Evolutionary conservation across 2,329 filamentous ascomycete genomes (phyloP), one percentile per base, ranked within the genome.

Genomic region (Colletotrichum orbiculare): DNA sequence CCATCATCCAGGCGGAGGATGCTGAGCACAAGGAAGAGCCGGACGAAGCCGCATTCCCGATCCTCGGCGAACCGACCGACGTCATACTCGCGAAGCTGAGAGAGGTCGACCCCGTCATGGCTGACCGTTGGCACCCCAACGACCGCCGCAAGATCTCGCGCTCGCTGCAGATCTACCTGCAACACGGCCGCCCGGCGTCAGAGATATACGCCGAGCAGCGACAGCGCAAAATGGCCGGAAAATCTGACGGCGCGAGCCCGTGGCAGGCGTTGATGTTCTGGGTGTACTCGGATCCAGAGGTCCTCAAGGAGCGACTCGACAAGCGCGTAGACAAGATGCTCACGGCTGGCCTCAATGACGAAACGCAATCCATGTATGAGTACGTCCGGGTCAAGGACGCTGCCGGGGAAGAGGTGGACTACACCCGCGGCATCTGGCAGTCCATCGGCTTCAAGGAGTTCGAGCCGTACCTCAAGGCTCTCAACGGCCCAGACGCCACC

Each of bases 381-480:
- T 80, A 81, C 52, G 73, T 78, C 4, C 75, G 69, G 15, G 58
- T 71, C 2, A 73, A 73, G 15, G 68, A 74, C 0, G 73, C 79
- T 0, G 72, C 79, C 2, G 90, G 88, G 0, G 76, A 82, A 2
- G 69, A 76, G 0, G 78, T 96, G 2, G 93, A 98, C 73, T 84
- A 88, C 69, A 91, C 87, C 1, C 88, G 89, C 57, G 96, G 96
- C 0, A 96, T 99, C 47, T 99, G 95, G 94, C 91, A 97, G 57
- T 96, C 94, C 1, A 99, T 99, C 67, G 96, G 96, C 1, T 97
- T 94, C 78, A 97, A 96, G 75, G 93, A 99, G 73, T 91, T 98
- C 73, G 85, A 91, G 62, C 83, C 87, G 0, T 97, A 94, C 72
- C 79, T 94, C 33, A 71, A 79, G 2, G 84, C 85, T 1, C 65